Percentiles rank a stretch among this genome's conserved stretches.
Conservation (phyloP, 2,329 filamentous ascomycete genomes). For the Bipolaris gigantea region DNA sequence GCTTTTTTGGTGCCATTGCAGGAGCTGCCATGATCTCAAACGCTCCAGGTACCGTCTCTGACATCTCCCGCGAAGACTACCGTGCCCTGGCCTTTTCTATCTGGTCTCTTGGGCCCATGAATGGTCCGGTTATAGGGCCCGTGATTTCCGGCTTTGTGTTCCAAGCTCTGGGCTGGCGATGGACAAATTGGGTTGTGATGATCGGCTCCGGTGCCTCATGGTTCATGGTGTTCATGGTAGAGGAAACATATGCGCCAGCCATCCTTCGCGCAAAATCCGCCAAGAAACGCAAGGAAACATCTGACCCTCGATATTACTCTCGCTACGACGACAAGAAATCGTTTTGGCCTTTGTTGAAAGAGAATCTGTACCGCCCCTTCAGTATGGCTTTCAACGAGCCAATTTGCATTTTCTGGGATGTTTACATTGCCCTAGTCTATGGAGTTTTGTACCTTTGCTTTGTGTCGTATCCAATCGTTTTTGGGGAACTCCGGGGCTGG, state of each 20-base stretch:
- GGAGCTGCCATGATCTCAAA: slow-evolving; percentile 82
- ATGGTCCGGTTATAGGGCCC: slow-evolving; percentile 64
- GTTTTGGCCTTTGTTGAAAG: slow-evolving; percentile 68
- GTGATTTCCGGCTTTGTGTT: slow-evolving; percentile 69
- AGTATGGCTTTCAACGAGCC: slow-evolving; percentile 78
- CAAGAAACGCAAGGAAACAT: slow-evolving; percentile 69
- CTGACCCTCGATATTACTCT: slow-evolving; percentile 72
- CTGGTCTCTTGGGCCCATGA: slow-evolving; percentile 82
- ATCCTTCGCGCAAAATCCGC: slow-evolving; percentile 72
- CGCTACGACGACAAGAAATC: slow-evolving; percentile 76
- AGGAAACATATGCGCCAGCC: slow-evolving; percentile 78
- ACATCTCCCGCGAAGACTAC: slow-evolving; percentile 79
- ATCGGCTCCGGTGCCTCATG: slow-evolving; percentile 69
- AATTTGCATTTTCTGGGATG: slow-evolving; percentile 79
- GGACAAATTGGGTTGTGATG: slow-evolving; percentile 71
- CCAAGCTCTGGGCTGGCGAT: slow-evolving; percentile 81
- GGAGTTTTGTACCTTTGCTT: slow-evolving; percentile 89
- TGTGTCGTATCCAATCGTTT: slow-evolving; percentile 86
- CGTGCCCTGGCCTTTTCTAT: slow-evolving; percentile 81
- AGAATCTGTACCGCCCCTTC: slow-evolving; percentile 78
- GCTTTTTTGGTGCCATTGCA: slow-evolving; percentile 74
- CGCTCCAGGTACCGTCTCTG: slow-evolving; percentile 78
- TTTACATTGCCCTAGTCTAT: slow-evolving; percentile 76
- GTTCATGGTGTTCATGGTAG: slow-evolving; percentile 61
- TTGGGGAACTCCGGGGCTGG: slow-evolving; percentile 76